These are phyloP conservation scores for Lactifluus hygrophoroides DNA, from an alignment of 768 basidiomycete genomes.

Conservation along the genomic window DNA sequence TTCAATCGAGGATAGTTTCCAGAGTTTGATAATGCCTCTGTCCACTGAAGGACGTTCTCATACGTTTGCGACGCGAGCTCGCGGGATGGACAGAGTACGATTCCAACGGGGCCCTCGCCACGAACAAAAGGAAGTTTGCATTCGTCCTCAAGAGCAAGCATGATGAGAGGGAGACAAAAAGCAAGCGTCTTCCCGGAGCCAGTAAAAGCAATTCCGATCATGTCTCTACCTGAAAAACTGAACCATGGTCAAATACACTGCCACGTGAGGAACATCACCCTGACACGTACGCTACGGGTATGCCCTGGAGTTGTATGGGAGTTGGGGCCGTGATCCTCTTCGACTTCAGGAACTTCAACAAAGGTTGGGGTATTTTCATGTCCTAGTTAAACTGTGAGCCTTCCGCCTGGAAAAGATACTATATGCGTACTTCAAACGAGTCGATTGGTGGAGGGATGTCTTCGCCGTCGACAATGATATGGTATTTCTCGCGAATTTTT, in stretches of 20 bases:
- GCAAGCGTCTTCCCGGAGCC: conserved; percentile 99
- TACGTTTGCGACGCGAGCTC: conserved; percentile 96
- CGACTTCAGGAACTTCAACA: conserved; percentile 73
- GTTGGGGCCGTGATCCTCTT: conserved; percentile 85
- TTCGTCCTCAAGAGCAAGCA: conserved; percentile 94
- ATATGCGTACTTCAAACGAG: conserved; percentile 57
- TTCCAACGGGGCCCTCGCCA: conserved; percentile 95
- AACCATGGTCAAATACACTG: conserved; percentile 10
- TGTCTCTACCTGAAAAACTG: conserved; percentile 91
- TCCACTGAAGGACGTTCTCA: conserved; percentile 89
- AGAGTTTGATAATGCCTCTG: conserved; percentile 66
- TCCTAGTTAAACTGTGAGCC: conserved; percentile 44
- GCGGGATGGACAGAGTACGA: conserved; percentile 93
- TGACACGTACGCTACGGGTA: conserved; percentile 78
- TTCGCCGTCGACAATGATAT: conserved; percentile 93
- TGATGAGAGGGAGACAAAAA: conserved; percentile 95
- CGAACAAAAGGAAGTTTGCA: conserved; percentile 78
- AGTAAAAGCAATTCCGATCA: conserved; percentile 98
- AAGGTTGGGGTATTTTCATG: conserved; percentile 93
- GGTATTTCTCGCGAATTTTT: conserved; percentile 77
- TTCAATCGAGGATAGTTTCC: conserved; percentile 81
- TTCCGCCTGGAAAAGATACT: conserved; percentile 4
- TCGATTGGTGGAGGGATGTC: conserved; percentile 90
- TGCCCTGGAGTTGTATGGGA: conserved; percentile 95
- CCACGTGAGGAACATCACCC: not conserved